Evolutionary conservation across 2,329 filamentous ascomycete genomes (phyloP).

Genomic region (Lizonia empirigonia): DNA sequence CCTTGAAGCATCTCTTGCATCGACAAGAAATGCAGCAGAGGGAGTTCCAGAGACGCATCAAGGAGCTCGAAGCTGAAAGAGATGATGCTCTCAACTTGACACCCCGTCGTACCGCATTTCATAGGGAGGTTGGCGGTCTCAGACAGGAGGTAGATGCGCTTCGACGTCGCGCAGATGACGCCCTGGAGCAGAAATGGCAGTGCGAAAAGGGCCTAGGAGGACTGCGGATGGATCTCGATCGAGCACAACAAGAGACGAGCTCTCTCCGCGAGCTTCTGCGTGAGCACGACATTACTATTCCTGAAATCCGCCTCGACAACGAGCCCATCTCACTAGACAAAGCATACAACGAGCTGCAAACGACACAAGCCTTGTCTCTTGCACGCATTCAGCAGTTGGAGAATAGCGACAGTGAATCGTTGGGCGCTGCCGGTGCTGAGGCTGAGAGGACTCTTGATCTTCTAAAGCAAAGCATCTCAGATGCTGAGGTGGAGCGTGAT

Average conservation of each 20-base stretch:
- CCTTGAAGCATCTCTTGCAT: slow-evolving; percentile 82
- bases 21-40: slow-evolving; percentile 84
- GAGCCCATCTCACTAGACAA: slow-evolving; percentile 72
- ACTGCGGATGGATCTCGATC: slow-evolving; percentile 94
- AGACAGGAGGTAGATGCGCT: slow-evolving; percentile 84
- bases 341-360: slow-evolving; percentile 76
- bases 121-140: slow-evolving; percentile 78
- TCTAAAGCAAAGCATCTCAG: slow-evolving; percentile 70
- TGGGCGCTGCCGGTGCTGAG: slow-evolving; percentile 50
- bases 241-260: slow-evolving; percentile 88
- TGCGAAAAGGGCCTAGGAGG: slow-evolving; percentile 88
- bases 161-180: slow-evolving; percentile 87
- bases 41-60: slow-evolving; percentile 81
- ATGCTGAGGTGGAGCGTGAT: slow-evolving; percentile 74
- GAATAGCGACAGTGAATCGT: slow-evolving; percentile 51
- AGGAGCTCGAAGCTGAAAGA: slow-evolving; percentile 76
- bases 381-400: slow-evolving; percentile 71
- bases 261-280: slow-evolving; percentile 78
- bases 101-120: slow-evolving; percentile 78
- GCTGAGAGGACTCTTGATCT: slow-evolving; percentile 67
- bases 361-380: slow-evolving; percentile 70
- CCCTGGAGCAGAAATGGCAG: slow-evolving; percentile 93
- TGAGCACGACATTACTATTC: slow-evolving; percentile 81
- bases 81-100: slow-evolving; percentile 72
- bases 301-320: slow-evolving; percentile 59